Conservation (phyloP, 345 rosid genomes). For the Brassica napus region Da-Ae NC_063450.1:50149001-50149500, state of each 20-base stretch:
- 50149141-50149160: too few relatives aligned
- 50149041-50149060: too few relatives aligned
- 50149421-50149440: conserved; percentile 19
- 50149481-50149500: conserved; percentile 5
- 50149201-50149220: too few relatives aligned
- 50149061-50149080: too few relatives aligned
- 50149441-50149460: conserved; percentile 35
- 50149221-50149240: too few relatives aligned
- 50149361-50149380: not conserved
- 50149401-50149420: not conserved
- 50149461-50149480: conserved; percentile 22
- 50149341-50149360: conserved; percentile 1
- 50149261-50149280: conserved; percentile 1
- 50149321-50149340: conserved; percentile 12
- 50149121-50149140: too few relatives aligned
- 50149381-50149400: conserved; percentile 1
- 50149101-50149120: too few relatives aligned
- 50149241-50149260: not conserved
- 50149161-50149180: too few relatives aligned
- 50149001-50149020: too few relatives aligned
- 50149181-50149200: too few relatives aligned
- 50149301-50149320: conserved; percentile 12
- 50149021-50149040: too few relatives aligned
- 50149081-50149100: too few relatives aligned
- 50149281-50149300: conserved; percentile 10